Conservation (phyloP, 495 filamentous ascomycete genomes). For the Tuber borchii region DNA sequence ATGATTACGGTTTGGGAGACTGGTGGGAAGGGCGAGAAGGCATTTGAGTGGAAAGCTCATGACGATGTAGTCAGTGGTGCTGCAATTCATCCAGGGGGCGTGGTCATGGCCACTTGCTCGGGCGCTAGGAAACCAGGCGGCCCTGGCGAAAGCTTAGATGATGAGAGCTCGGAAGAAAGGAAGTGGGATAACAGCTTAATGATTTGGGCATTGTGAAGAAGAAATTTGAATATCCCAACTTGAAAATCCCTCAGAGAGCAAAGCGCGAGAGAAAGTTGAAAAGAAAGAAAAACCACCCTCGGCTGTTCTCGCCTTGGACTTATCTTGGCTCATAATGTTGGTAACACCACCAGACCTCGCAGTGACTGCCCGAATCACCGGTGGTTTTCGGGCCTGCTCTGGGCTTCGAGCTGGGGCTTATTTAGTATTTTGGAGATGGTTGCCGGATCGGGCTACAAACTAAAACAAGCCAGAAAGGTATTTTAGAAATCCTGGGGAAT, state of each 20-base stretch:
- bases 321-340: background rate
- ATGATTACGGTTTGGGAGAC: slow-evolving; percentile 63
- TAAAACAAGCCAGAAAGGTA: too few species aligned
- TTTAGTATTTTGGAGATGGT: too few species aligned
- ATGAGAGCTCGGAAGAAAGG: slow-evolving; percentile 7
- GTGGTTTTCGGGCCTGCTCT: background rate
- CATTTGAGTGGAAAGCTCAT: slow-evolving; percentile 40
- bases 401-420: background rate
- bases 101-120: slow-evolving; percentile 38
- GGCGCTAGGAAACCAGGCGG: slow-evolving; percentile 28
- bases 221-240: background rate
- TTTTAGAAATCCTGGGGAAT: too few species aligned
- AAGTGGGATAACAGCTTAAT: slow-evolving; percentile 38
- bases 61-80: slow-evolving; percentile 39
- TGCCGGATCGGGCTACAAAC: too few species aligned
- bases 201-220: slow-evolving; percentile 25
- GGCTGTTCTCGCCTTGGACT: background rate
- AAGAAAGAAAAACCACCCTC: background rate
- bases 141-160: slow-evolving; percentile 6
- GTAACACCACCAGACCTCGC: background rate
- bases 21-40: slow-evolving; percentile 45
- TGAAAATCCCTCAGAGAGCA: background rate
- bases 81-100: slow-evolving; percentile 31
- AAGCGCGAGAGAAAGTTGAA: background rate
- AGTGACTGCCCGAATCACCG: background rate